Evolutionary conservation across 306 rosid genomes (phyloP), one percentile per base, ranked within the genome.

Genomic region (Vicia sativa): DNA sequence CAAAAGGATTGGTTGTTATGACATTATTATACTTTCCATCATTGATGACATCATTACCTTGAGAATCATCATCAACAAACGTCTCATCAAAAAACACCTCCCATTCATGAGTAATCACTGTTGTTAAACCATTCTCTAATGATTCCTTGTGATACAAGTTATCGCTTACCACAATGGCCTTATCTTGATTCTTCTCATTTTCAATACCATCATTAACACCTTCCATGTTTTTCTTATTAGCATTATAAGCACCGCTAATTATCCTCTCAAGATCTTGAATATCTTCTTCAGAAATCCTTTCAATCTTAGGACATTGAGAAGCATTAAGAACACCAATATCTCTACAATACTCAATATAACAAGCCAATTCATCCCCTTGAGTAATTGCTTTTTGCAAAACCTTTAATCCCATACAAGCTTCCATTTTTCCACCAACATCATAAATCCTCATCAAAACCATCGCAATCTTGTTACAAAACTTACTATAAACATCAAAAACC

Each of bases 81-180:
- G 15, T 29, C 42, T 87, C 88, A 7, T 81, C 93, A 7, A 87
- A 92, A 69, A 92, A 92, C 16, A 79, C 67, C 77, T 84, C 98
- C 98, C 96, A 92, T 37, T 87, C 77, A 3, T 92, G 83, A 0
- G 98, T 92, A 11, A 92, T 81, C 26, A 90, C 79, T 0, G 98
- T 92, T 71, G 42, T 78, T 73, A 83, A 76, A 16, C 29, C 65
- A 8, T 77, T 74, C 21, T 67, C 58, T 9, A 76, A 48, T 4
- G 71, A 53, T 18, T 66, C 67, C 44, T 28, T 60, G 15, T 9
- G 34, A 0, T 72, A 44, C 12, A 15, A 38, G 19, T 13, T 45
- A 45, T 55, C 70, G 41, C 13, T 71, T 11, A 54, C 28, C 54
- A 75, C 81, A 58, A 76, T 50, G 6, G 79, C 80, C 52, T 21